phyloP scores from a whole-genome alignment of 192 early-diverging fungal species.

The Chytriomyces confervae region DNA sequence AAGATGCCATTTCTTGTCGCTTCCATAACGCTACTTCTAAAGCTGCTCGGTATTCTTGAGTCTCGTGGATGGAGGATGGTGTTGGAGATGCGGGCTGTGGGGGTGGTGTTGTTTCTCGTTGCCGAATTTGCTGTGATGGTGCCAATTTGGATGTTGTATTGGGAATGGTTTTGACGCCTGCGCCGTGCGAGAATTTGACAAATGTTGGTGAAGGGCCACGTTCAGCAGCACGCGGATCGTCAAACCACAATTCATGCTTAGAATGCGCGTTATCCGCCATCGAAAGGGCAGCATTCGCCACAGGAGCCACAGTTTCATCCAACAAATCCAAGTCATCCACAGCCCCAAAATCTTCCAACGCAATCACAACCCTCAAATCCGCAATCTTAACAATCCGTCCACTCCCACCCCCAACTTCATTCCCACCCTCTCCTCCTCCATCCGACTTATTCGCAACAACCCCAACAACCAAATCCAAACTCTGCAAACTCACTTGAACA shows the following conservation, averaged over 20 bases:
- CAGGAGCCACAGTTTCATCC: not conserved
- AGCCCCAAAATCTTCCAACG: conserved; percentile 62
- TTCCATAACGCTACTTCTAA: conserved; percentile 59
- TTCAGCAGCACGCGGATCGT: not conserved
- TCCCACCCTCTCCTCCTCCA: not conserved
- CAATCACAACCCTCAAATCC: conserved; percentile 49
- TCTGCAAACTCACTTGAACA: not conserved
- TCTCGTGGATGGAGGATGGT: conserved; percentile 42
- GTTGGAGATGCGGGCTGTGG: not conserved
- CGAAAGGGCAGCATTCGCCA: not conserved
- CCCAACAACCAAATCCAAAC: conserved; percentile 4
- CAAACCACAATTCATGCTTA: not conserved
- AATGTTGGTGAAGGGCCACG: conserved; percentile 18
- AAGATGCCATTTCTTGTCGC: conserved; percentile 49
- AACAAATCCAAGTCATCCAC: conserved; percentile 43
- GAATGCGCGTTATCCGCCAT: not conserved
- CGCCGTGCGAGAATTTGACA: not conserved
- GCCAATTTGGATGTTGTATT: not conserved
- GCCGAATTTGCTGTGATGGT: not conserved
- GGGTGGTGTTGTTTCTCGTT: not conserved
- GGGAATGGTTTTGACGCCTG: not conserved
- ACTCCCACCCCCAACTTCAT: conserved; percentile 7
- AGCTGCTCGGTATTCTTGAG: conserved; percentile 54
- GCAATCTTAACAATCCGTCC: conserved; percentile 32
- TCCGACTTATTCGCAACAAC: conserved; percentile 7